Base-by-base conservation (phyloP, 2,329 filamentous ascomycete genomes). In the Ceratocystis diversiconidia region DNA sequence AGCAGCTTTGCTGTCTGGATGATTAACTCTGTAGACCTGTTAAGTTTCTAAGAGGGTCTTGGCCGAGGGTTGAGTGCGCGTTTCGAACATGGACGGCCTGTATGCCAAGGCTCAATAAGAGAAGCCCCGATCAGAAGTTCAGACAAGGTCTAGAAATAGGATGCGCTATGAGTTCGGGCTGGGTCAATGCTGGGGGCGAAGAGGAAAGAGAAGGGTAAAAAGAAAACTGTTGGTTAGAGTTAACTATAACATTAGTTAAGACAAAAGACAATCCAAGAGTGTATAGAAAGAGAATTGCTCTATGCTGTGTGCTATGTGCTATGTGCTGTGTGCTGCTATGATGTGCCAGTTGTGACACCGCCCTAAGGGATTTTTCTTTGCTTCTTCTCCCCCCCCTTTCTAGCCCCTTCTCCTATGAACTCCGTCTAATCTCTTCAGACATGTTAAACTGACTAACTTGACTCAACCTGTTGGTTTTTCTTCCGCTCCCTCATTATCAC, bases 71-170 rank as follows among this genome's bases (percentile, higher is more conserved):
- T 57, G 52, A 8, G 19, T 15, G 28, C 30, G 52, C n/a, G 28
- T 57, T 57, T 57, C 52, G 7, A 57, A 57, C 3, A 32, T 7
- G 3, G 12, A 15, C 4, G 3, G n/a, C 30, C 8, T 28, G 25
- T 17, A 5, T 15, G 52, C 52, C 25, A 57, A 57, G 36, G 52
- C 52, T 30, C 28, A 8, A 22, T 17, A n/a, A 28, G 28, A 12
- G 36, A 15, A 15, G 10, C 36, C 36, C 52, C 28, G 52, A 57
- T n/a, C 52, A 57, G 22, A 57, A 57, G 52, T 57, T 57, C 22
- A 57, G 22, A 57, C 52, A 57, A 57, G 52, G 52, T 30, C 52
- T 4, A 12, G 52, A 57, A 57, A 57, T 57, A 57, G 52, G 28
- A 17, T 32, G 28, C 28, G 12, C 52, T 30, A 7, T 6, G 30